Percentiles rank a stretch among this genome's conserved stretches.
Conservation (phyloP, 1,284 basidiomycete genomes). For the Coniophora puteana region DNA sequence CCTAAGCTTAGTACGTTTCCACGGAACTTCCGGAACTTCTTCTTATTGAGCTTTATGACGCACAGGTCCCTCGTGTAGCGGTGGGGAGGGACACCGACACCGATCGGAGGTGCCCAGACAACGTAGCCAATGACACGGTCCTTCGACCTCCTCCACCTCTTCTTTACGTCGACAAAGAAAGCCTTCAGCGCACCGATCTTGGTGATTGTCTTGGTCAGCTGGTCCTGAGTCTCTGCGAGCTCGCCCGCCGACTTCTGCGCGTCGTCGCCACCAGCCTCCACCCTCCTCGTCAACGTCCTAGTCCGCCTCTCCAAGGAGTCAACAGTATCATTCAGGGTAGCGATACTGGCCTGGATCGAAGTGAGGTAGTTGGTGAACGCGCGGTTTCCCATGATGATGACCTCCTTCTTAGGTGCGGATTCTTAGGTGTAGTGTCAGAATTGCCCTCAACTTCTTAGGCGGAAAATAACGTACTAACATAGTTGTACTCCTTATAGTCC, state of each 20-base stretch:
- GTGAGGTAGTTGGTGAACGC: too few species aligned
- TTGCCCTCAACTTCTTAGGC: too few species aligned
- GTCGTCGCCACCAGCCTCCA: constrained; percentile 9
- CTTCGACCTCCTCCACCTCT: constrained; percentile 23
- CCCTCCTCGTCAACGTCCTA: constrained; percentile 8
- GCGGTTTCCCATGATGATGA: too few species aligned
- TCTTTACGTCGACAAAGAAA: constrained; percentile 26
- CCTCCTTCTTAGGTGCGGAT: too few species aligned
- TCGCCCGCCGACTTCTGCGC: constrained; percentile 9
- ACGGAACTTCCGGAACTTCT: constrained; percentile 27
- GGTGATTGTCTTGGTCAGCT: constrained; percentile 15
- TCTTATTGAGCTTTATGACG: constrained; percentile 33
- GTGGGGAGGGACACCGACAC: constrained; percentile 16
- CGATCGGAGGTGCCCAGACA: constrained; percentile 31
- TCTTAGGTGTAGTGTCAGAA: too few species aligned
- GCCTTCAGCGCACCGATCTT: constrained; percentile 23
- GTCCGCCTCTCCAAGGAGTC: constrained; percentile 4
- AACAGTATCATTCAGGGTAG: constrained; percentile 4
- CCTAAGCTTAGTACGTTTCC: constrained; percentile 31
- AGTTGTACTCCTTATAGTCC: too few species aligned
- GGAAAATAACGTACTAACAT: too few species aligned
- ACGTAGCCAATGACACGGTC: constrained; percentile 33
- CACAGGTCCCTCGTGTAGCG: constrained; percentile 31
- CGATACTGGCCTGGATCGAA: too few species aligned
- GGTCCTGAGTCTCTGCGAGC: constrained; percentile 12